Base-by-base conservation (phyloP, 179 eudicot genomes). In the Pouteria campechiana region DNA sequence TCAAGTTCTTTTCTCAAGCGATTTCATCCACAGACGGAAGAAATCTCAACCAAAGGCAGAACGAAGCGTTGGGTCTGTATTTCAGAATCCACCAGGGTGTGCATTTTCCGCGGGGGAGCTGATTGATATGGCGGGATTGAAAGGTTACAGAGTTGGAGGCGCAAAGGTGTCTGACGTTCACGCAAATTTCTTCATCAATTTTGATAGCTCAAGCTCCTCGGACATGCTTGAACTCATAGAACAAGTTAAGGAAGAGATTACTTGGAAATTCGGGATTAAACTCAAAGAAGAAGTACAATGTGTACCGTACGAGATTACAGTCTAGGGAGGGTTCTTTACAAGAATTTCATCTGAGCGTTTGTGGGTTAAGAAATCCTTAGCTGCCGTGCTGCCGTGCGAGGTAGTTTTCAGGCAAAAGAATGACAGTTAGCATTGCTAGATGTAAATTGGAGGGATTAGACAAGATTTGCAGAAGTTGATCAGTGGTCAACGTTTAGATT, bases 121-220 rank as follows among this genome's bases (percentile, higher is more conserved):
- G 32, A 39, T 52, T 22, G 65, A 60, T 13, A 52, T 15, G 39
- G 48, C 39, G 7, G 54, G 65, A 14, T 2, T 38, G 48, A 45
- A 60, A 45, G 59, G 54, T 27, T 13, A 7, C 23, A 52, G 32
- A 46, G 31, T 46, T 2, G 61, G 68, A 48, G 61, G 61, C 32
- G 56, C 51, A 3, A 48, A 47, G 55, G 54, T 61, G 12, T 35
- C 67, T 10, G 32, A 54, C 21, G 41, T 47, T 15, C 61, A 61
- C 19, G 61, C 68, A 7, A 54, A 62, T 18, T 62, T 62, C 46
- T 62, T 62, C 51, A 31, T 48, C n/a, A 62, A 55, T 39, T 29
- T 12, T 21, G 52, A 52, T 22, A 31, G 37, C 33, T 53, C 57
- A 36, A 55, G 47, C 25, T 48, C 47, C 38, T 36, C 32, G 24